Percentiles rank a stretch among this genome's conserved stretches.
Evolutionary conservation across 352 stramenopile species (phyloP).

Genomic region (Phytophthora boehmeriae): DNA sequence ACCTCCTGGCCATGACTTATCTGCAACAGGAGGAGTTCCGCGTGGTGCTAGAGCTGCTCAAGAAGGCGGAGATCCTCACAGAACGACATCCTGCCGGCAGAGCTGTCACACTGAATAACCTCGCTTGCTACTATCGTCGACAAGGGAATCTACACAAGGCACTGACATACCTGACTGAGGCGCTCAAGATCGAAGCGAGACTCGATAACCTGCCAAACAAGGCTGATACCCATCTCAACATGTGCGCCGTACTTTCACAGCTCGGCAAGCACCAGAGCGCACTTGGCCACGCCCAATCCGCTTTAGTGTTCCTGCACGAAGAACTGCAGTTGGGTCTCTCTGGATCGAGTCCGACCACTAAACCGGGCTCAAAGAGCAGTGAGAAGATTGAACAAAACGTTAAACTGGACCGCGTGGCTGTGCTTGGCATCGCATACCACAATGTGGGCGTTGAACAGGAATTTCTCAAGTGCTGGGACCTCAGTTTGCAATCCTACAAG

Average conservation of each 20-base stretch:
- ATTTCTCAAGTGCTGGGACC: slow-evolving; percentile 93
- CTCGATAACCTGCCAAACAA: slow-evolving; percentile 89
- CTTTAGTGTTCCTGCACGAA: slow-evolving; percentile 93
- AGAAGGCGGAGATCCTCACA: slow-evolving; percentile 95
- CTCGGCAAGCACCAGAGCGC: slow-evolving; percentile 91
- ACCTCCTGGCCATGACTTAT: slow-evolving; percentile 96
- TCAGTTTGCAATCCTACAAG: slow-evolving; percentile 91
- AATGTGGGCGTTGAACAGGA: slow-evolving; percentile 96
- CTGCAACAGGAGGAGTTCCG: slow-evolving; percentile 94
- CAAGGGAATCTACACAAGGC: slow-evolving; percentile 92
- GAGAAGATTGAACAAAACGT: slow-evolving; percentile 36
- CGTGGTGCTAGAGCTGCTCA: slow-evolving; percentile 92
- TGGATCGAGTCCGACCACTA: slow-evolving; percentile 20
- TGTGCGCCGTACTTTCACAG: slow-evolving; percentile 94
- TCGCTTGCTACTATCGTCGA: slow-evolving; percentile 93
- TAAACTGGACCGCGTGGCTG: slow-evolving; percentile 90
- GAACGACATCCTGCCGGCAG: slow-evolving; percentile 81
- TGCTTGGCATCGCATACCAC: slow-evolving; percentile 95
- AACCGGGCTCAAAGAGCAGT: slow-evolving; percentile 22
- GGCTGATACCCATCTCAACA: slow-evolving; percentile 95
- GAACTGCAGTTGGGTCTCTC: slow-evolving; percentile 73
- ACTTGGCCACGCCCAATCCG: slow-evolving; percentile 91
- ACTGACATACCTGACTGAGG: slow-evolving; percentile 92
- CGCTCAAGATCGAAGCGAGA: slow-evolving; percentile 91
- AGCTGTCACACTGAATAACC: slow-evolving; percentile 95